Evolutionary conservation across 306 rosid genomes (phyloP).

Genomic region (Fragaria nilgerrensis): DNA sequence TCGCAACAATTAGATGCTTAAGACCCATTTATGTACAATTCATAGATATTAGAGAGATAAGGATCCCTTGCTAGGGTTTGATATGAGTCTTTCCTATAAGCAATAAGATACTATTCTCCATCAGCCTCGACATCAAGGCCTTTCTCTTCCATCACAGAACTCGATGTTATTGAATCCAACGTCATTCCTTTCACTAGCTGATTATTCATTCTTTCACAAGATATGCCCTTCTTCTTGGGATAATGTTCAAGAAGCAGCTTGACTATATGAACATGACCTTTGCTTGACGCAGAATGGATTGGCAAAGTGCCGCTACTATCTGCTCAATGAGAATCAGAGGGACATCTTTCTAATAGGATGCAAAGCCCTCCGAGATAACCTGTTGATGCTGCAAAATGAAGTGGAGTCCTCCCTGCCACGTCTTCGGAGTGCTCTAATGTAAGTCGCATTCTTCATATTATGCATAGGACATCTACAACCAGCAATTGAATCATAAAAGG

Average conservation of each 20-base stretch:
- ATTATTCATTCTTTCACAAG: too few relatives aligned
- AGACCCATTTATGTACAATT: too few relatives aligned
- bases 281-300: slow-evolving; percentile 11
- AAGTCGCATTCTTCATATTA: background rate
- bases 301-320: slow-evolving; percentile 20
- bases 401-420: background rate
- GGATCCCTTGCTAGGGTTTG: too few relatives aligned
- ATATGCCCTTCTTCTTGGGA: background rate
- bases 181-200: too few relatives aligned
- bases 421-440: background rate
- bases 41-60: too few relatives aligned
- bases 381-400: slow-evolving; percentile 23
- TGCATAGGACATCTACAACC: background rate
- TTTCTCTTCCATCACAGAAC: too few relatives aligned
- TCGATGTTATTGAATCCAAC: too few relatives aligned
- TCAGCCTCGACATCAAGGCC: too few relatives aligned
- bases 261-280: slow-evolving; percentile 3
- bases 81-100: too few relatives aligned
- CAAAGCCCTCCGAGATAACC: slow-evolving; percentile 33
- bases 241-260: background rate
- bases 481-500: background rate
- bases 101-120: too few relatives aligned
- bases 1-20: too few relatives aligned
- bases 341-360: background rate
- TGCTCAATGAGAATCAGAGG: background rate